Evolutionary conservation across 148 eudicot genomes (phyloP), one percentile per base, ranked within the genome.

Genomic region (Vaccinium macrocarpon): DNA sequence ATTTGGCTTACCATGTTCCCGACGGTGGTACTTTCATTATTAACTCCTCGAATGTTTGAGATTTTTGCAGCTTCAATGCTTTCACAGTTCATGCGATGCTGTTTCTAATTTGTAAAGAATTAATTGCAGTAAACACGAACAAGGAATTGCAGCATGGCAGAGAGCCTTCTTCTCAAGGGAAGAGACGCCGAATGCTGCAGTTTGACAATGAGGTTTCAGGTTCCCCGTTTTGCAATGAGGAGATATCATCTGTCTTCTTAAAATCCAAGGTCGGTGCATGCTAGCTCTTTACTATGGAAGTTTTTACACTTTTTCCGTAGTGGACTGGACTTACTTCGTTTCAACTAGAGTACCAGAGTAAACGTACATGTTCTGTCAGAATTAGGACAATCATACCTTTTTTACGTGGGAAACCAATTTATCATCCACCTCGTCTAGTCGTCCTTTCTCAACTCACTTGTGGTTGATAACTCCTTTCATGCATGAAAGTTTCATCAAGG

Each of bases 151-250:
- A 78, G 57, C 88, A 82, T 6, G 77, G 87, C 38, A 86, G 80
- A 55, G 94, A 91, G 84, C 84, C 76, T 25, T 87, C 87, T 57
- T 92, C 93, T 81, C 96, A 93, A 90, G 89, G 88, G 13, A 94
- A 96, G 90, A 90, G 99, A 85, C 92, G 97, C 19, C 87, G 98
- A 51, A 90, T 91, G 87, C 90, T 96, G 76, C 94, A 93, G 81
- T 96, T 96, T 82, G 87, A 89, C 35, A 71, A 86, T 84, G 92
- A 90, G 76, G 86, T 76, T 62, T 57, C 86, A 70, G 86, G 85
- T 78, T 81, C 88, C 42, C 85, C 90, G 6, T 71, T 88, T 83
- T 86, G 86, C 72, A 82, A 73, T 78, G 94, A 91, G 80, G 95
- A 88, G 32, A 86, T 88, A 15, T 73, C 94, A 59, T 86, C 91